Conservation (phyloP, 176 grass and related monocot genomes). For the Metroxylon sagu region DNA sequence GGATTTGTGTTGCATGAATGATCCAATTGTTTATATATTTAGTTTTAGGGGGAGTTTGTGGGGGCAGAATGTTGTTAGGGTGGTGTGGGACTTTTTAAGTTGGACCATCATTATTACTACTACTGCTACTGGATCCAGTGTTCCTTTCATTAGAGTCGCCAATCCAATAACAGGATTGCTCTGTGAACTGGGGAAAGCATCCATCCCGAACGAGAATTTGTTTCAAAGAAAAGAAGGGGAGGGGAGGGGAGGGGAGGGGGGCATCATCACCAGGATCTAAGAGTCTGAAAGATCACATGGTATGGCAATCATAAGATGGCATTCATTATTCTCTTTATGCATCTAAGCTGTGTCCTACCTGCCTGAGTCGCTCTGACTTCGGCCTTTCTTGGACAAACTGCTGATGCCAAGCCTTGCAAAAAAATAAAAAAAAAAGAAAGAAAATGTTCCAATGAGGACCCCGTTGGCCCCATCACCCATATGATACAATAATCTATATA, state of each 20-base stretch:
- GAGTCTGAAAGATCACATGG: background rate
- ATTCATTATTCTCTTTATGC: constrained; percentile 8
- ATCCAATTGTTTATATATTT: background rate
- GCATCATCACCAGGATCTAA: background rate
- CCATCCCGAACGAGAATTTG: background rate
- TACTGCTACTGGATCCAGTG: too few species aligned
- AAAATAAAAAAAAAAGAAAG: too few species aligned
- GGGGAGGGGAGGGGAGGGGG: background rate
- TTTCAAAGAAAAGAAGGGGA: background rate
- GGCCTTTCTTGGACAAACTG: constrained; percentile 6
- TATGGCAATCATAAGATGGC: constrained; percentile 1
- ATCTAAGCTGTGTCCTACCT: background rate
- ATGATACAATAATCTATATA: too few species aligned
- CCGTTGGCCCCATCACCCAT: background rate
- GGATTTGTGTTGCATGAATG: background rate
- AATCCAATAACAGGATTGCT: too few species aligned
- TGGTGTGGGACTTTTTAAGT: too few species aligned
- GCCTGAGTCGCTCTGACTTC: background rate
- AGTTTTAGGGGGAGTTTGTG: background rate
- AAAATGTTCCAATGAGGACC: background rate
- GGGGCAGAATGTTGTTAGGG: too few species aligned
- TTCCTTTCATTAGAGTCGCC: too few species aligned
- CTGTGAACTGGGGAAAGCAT: too few species aligned
- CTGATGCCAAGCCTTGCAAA: constrained; percentile 7
- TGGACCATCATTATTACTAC: too few species aligned